phyloP scores from a whole-genome alignment of 1,284 basidiomycete species.

The Exobasidium cylindrosporum region DNA sequence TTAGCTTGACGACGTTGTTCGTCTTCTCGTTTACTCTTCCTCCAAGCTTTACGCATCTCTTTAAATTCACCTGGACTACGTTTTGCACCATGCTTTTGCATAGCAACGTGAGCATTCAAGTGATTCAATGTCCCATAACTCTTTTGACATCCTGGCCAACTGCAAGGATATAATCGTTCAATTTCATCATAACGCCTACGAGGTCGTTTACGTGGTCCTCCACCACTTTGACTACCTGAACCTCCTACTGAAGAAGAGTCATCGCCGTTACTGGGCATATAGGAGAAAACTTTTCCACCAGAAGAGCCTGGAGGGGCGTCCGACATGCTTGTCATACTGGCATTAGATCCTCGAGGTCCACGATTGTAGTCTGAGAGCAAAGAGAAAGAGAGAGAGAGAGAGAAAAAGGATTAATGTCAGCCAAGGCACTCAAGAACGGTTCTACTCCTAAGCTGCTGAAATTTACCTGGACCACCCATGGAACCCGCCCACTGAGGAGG shows the following conservation, averaged over 20 bases:
- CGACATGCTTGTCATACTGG: conserved; percentile 3
- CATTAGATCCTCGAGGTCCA: conserved; percentile 6
- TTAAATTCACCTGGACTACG: conserved; percentile 89
- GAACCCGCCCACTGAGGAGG: conserved; percentile 8
- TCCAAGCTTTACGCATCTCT: conserved; percentile 91
- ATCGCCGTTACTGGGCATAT: conserved; percentile 27
- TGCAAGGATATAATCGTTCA: conserved; percentile 81
- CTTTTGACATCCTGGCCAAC: conserved; percentile 77
- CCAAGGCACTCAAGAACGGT: no score
- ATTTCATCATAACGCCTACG: conserved; percentile 60
- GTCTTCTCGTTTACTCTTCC: conserved; percentile 82
- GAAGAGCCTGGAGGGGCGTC: neutral
- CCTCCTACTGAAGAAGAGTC: conserved; percentile 20
- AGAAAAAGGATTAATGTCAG: neutral
- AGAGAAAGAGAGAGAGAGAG: neutral
- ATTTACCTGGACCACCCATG: neutral
- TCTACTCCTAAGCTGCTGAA: no score
- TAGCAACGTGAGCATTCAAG: conserved; percentile 84
- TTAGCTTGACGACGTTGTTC: conserved; percentile 39
- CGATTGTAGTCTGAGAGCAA: conserved; percentile 1
- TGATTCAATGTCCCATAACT: conserved; percentile 84
- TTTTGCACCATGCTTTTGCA: conserved; percentile 85
- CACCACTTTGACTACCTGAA: conserved; percentile 12
- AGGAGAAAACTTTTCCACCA: conserved; percentile 35
- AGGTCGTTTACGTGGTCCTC: conserved; percentile 39